A percentile compares a stretch with the other conserved stretches of the same genome.
phyloP scores from a whole-genome alignment of 805 yeast species.

The Candida railenensis region DNA sequence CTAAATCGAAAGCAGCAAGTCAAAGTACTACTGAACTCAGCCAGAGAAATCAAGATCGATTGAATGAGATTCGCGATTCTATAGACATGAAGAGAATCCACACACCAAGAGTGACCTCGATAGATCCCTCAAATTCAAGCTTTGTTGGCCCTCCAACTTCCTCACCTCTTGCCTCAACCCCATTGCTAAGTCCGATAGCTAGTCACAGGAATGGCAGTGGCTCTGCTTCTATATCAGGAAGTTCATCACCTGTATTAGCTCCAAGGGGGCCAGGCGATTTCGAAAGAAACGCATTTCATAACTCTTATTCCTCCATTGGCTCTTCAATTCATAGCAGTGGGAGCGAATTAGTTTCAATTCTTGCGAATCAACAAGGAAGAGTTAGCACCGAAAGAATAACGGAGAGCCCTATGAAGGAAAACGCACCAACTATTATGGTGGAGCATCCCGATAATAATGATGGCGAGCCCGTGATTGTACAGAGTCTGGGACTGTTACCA shows the following conservation, averaged over 20 bases:
- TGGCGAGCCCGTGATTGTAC: not conserved
- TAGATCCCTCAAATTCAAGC: constrained; percentile 2
- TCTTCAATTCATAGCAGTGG: constrained; percentile 11
- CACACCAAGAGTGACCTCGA: constrained; percentile 10
- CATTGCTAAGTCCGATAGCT: not conserved
- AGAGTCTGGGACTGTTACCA: not conserved
- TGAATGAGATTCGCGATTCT: constrained; percentile 35
- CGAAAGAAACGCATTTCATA: constrained; percentile 9
- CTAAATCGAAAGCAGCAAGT: constrained; percentile 21
- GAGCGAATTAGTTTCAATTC: not conserved
- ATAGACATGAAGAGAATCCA: constrained; percentile 33
- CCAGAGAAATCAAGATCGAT: constrained; percentile 18
- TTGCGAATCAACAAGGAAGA: not conserved
- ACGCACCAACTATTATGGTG: constrained; percentile 2
- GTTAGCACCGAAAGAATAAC: not conserved
- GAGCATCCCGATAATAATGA: not conserved
- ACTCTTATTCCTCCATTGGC: constrained; percentile 27
- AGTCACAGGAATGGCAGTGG: not conserved
- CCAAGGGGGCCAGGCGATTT: not conserved
- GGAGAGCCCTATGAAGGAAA: constrained; percentile 6
- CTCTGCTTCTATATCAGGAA: not conserved
- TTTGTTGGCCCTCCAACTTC: not conserved
- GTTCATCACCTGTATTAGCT: not conserved
- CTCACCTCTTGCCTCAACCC: not conserved
- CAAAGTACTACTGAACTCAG: constrained; percentile 13